Conservation (phyloP, 1,139 yeast species). For the Pichia sp. region DNA sequence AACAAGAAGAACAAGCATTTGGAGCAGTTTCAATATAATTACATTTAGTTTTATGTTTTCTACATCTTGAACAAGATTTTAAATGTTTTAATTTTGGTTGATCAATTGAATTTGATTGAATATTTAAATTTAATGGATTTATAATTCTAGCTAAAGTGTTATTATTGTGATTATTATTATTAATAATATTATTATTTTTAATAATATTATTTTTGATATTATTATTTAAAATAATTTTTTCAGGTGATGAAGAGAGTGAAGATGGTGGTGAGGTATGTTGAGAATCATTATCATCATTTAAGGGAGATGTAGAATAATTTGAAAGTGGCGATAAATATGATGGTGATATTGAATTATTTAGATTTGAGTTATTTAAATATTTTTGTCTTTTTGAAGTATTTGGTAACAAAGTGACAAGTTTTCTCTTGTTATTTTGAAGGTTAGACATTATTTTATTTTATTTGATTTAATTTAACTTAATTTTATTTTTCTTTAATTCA, state of each 20-base stretch:
- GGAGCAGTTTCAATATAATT: conserved; percentile 50
- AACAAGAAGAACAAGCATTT: conserved; percentile 51
- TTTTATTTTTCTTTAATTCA: too few relatives aligned
- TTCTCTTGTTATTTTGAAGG: conserved; percentile 29
- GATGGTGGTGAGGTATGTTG: background rate
- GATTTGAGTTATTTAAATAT: too few relatives aligned
- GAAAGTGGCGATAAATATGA: background rate
- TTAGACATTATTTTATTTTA: background rate
- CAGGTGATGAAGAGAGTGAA: background rate
- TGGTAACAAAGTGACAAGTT: conserved; percentile 29
- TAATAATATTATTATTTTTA: too few relatives aligned
- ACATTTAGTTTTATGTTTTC: conserved; percentile 61
- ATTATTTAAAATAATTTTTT: background rate
- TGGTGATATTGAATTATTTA: too few relatives aligned
- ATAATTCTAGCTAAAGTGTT: conserved; percentile 16
- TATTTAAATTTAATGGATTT: conserved; percentile 14
- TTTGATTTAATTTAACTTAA: too few relatives aligned
- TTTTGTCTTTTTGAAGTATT: conserved; percentile 13
- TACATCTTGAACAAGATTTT: conserved; percentile 57
- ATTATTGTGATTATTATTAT: background rate
- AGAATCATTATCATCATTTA: too few relatives aligned
- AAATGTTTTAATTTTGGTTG: conserved; percentile 39
- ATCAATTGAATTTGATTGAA: conserved; percentile 5
- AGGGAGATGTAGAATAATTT: conserved; percentile 1
- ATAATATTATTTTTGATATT: too few relatives aligned